Base-by-base conservation (phyloP, 495 filamentous ascomycete genomes). In the Entonaema liquescens region DNA sequence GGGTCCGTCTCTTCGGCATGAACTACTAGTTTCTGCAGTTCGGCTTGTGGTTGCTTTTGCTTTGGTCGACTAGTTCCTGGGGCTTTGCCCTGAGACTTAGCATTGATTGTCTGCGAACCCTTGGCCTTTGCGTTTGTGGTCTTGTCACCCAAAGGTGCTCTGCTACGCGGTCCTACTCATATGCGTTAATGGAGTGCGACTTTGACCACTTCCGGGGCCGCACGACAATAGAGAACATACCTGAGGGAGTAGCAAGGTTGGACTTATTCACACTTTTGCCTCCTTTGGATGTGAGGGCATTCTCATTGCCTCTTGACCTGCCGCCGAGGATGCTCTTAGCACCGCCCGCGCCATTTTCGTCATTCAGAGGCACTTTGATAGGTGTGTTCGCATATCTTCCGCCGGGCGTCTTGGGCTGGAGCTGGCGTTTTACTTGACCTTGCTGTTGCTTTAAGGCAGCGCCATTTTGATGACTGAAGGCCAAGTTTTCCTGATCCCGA, bases 61-160 rank as follows among this genome's bases (percentile, higher is more conserved):
- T 78, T 83, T 2, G 67, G 76, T 26, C 76, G 78, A 35, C 63
- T 68, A 5, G 79, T 82, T 12, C 77, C 80, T 17, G 79, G 78
- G 28, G 75, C 79, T 56, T 76, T 77, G 3, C 65, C 71, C 25
- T 81, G 75, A 0, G 82, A 79, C 70, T 83, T 85, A 44, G 73
- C 83, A 17, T 79, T 82, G 0, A 78, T 74, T 3, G 80, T 73
- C 19, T 79, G 93, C 71, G 90, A 88, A 4, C 85, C 85, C 74
- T 85, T 92, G 57, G 92, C 86, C 82, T 95, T 98, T 42, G 91
- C 92, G 80, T 99, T 99, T 47, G 95, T 98, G 0, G 95, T 98
- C 80, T 99, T 99, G 83, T 90, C 86, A 38, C 96, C 96, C 56
- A 98, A 80, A 3, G 92, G 90, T 40, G 95, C 94, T 67, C 93